Base-by-base conservation (phyloP, 768 basidiomycete species). In the Termitomyces sp. region DNA sequence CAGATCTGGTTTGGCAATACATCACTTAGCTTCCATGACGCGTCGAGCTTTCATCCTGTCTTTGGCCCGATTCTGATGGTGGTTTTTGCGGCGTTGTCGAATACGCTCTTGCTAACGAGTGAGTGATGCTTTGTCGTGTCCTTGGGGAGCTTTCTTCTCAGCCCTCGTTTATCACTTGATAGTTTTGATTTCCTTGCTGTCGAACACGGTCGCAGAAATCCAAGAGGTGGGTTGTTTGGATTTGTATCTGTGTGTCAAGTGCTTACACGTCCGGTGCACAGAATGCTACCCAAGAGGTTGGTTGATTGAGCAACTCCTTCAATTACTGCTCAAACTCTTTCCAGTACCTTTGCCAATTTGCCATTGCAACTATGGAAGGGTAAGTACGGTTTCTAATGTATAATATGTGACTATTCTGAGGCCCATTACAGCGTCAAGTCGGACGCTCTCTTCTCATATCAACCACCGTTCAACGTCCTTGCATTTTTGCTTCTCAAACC, bases 341-440 rank as follows among this genome's bases (percentile, higher is more conserved):
- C 3, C 64, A 95, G 87, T 90, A 92, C 70, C 72, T 95, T 12
- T 96, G 92, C 73, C 94, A 96, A 71, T 86, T 83, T 63, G 82
- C 91, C 7, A 89, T 97, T 55, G 77, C 83, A 35, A 96, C 94
- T 0, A 89, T 96, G 49, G 90, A 95, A 79, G 91, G 92, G 90
- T 89, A 63, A 54, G 76, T 60, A 23, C 23, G 6, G 25, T 45
- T 9, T n/a, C 16, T 52, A 51, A 38, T 37, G 14, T 12, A 41
- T 5, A 23, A 4, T 32, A 23, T 53, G 53, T 37, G 61, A 46
- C 42, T 62, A 12, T 14, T 4, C n/a, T 53, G 21, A 46, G 9
- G 12, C 5, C 16, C 38, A 31, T 19, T 40, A 11, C 60, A 91
- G 92, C 23, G 89, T 94, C 66, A 94, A 94, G 67, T 86, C 88